Base-by-base conservation (phyloP, 2,329 filamentous ascomycete species). In the Aphanoascus verrucosus region DNA sequence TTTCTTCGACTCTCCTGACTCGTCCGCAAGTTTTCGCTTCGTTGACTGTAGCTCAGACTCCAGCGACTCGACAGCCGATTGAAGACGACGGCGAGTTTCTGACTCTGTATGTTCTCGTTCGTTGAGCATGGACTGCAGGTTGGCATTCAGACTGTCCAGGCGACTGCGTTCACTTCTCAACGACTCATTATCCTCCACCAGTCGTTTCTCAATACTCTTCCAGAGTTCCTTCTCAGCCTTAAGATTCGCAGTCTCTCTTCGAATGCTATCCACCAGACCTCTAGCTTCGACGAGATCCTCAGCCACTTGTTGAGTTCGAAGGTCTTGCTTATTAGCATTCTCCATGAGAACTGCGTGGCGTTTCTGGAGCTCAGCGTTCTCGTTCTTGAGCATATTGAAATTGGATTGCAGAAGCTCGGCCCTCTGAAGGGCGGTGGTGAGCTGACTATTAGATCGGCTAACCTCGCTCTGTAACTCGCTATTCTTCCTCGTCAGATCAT, bases 151-250 rank as follows among this genome's bases (percentile, higher is more conserved):
- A 54, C 82, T 84, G 69, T 91, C 94, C 3, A 97, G 78, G 31
- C 90, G 81, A 44, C 83, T 81, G 59, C 89, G 86, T 67, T 98
- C 93, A 56, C 94, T 87, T 41, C 86, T 78, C 11, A 97, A 74
- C 17, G 74, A 81, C 64, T 95, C 88, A 59, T 93, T 95, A 64
- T 97, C 90, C 62, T 93, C 88, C 57, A 81, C 85, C 42, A 97
- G 76, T 50, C 94, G 83, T 58, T 86, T 84, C 66, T 97, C 90
- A 34, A 96, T 94, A 53, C 85, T 88, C 72, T 93, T 94, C 86
- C 87, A 95, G 8, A 98, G 77, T 37, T 88, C 86, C 72, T 95
- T 95, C 69, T 97, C 91, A 0, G 91, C 90, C 68, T 94, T 95
- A 34, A 96, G 79, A 64, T 97, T 96, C 14, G 89, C 84, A 52